A percentile compares a stretch with the other conserved stretches of the same genome.
These are phyloP conservation scores for Ampelocalamus luodianensis DNA, from an alignment of 176 grass and related monocot species.

Conservation along the genomic window DNA sequence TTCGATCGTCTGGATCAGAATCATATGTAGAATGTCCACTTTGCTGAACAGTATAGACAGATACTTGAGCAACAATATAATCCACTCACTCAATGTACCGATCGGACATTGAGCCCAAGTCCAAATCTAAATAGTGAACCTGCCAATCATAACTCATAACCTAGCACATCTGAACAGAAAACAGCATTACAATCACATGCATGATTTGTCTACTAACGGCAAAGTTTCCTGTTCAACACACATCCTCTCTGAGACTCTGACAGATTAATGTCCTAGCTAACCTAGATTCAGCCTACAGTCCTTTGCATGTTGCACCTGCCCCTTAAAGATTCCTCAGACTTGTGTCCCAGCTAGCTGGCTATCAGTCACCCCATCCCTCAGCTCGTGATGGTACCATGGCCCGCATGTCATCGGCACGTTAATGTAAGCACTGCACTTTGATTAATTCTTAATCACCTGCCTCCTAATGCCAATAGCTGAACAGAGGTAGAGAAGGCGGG, in stretches of 20 bases:
- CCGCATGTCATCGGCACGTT: background rate
- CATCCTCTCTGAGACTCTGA: conserved; percentile 14
- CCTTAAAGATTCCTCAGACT: background rate
- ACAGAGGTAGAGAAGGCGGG: background rate
- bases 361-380: background rate
- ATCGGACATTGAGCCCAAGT: background rate
- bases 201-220: background rate
- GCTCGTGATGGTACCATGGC: background rate
- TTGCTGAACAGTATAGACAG: background rate
- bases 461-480: background rate
- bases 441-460: background rate
- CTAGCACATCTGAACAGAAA: conserved; percentile 18
- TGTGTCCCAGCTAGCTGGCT: background rate
- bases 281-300: background rate
- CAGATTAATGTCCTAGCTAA: background rate
- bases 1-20: background rate
- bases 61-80: background rate
- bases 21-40: background rate
- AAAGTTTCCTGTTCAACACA: background rate
- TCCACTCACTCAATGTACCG: background rate
- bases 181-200: conserved; percentile 13
- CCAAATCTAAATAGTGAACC: conserved; percentile 26
- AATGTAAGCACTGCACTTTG: background rate
- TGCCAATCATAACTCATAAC: background rate
- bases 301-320: background rate